Percentiles rank a stretch among this genome's conserved stretches.
Conservation (phyloP, 306 rosid genomes). For the Corylus heterophylla region DNA sequence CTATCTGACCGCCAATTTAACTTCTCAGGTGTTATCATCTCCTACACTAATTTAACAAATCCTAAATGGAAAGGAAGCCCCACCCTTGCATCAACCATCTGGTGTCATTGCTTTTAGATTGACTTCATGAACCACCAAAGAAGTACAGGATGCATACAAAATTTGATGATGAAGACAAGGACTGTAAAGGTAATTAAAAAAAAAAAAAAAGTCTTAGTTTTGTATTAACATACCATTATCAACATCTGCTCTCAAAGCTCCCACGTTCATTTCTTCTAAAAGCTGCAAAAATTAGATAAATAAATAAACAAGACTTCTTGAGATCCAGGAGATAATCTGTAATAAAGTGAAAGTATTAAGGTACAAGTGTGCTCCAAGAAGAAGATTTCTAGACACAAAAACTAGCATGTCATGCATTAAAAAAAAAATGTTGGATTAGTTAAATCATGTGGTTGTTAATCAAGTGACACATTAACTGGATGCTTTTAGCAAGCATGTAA, state of each 20-base stretch:
- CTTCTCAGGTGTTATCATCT: not conserved
- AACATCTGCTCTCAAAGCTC: slow-evolving; percentile 49
- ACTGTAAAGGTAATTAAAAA: not conserved
- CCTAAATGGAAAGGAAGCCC: slow-evolving; percentile 1
- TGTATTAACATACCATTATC: slow-evolving; percentile 52
- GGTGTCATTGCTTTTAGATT: not conserved
- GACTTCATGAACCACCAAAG: not conserved
- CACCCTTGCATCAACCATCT: not conserved
- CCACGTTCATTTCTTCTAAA: slow-evolving; percentile 65
- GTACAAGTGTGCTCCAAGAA: not conserved
- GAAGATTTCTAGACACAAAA: not conserved
- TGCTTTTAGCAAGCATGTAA: not conserved
- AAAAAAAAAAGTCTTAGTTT: not conserved
- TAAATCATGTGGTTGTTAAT: not conserved
- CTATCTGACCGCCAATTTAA: not conserved
- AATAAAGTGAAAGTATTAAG: slow-evolving; percentile 6
- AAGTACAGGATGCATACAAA: not conserved
- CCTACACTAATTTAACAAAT: not conserved
- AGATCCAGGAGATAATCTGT: slow-evolving; percentile 8
- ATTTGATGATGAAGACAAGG: not conserved
- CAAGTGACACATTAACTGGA: not conserved
- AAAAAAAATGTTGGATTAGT: not conserved
- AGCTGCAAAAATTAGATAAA: slow-evolving; percentile 53
- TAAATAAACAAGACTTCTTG: slow-evolving; percentile 11
- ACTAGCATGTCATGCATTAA: not conserved